Evolutionary conservation across 2,329 filamentous ascomycete genomes (phyloP).

Genomic region (Biscogniauxia marginata): DNA sequence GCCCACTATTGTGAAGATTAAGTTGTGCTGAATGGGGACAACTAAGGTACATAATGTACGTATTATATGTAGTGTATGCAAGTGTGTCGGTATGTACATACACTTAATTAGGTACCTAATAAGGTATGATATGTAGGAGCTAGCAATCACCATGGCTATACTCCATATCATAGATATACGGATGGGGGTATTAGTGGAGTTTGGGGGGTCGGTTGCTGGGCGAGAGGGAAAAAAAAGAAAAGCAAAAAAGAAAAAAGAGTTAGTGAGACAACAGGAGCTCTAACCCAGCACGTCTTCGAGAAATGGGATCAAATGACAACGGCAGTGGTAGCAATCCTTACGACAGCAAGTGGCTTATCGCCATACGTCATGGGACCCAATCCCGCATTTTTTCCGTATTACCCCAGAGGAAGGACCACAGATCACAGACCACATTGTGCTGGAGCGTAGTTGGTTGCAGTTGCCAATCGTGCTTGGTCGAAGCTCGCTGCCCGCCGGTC

Average conservation of each 20-base stretch:
- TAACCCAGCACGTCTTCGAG: background rate
- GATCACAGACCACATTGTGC: slow-evolving; percentile 4
- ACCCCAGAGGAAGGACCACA: slow-evolving; percentile 17
- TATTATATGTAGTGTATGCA: background rate
- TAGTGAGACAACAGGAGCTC: background rate
- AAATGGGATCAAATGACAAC: background rate
- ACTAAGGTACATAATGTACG: background rate
- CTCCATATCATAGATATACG: background rate
- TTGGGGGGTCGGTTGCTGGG: background rate
- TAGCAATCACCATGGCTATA: background rate
- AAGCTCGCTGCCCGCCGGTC: background rate
- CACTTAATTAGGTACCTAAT: background rate
- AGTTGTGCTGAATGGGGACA: too few species aligned
- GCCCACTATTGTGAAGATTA: too few species aligned
- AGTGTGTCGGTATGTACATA: background rate
- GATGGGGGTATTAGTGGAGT: background rate
- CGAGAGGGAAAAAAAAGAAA: background rate
- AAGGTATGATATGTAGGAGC: background rate
- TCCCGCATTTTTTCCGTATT: slow-evolving; percentile 21
- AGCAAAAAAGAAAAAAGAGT: background rate
- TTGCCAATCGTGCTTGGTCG: background rate
- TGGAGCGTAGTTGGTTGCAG: background rate
- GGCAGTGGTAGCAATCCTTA: slow-evolving; percentile 8
- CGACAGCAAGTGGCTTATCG: slow-evolving; percentile 17
- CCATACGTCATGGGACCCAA: slow-evolving; percentile 22